A percentile compares a stretch with the other conserved stretches of the same genome.
phyloP scores from a whole-genome alignment of 2,329 filamentous ascomycete species.

The Venturia carpophila region DNA sequence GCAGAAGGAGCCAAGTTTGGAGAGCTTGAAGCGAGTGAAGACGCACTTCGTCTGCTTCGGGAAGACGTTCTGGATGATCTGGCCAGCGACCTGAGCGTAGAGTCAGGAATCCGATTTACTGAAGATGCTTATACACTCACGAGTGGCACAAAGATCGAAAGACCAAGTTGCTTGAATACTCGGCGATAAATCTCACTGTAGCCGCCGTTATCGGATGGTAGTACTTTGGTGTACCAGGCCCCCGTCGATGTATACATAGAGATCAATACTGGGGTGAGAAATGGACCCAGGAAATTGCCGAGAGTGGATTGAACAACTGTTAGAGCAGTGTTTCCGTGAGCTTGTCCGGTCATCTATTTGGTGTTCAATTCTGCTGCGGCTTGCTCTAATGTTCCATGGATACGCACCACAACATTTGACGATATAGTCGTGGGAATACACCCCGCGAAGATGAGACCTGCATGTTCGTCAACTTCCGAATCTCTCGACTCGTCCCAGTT shows the following conservation, averaged over 20 bases:
- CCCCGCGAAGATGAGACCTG: constrained; percentile 35
- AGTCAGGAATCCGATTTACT: neutral
- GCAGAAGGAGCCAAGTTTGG: constrained; percentile 38
- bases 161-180: constrained; percentile 60
- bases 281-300: constrained; percentile 61
- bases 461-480: neutral
- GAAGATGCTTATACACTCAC: constrained; percentile 17
- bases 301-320: constrained; percentile 57
- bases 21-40: constrained; percentile 40
- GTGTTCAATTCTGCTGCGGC: neutral
- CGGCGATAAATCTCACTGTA: constrained; percentile 55
- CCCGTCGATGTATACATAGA: constrained; percentile 51
- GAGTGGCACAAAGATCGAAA: constrained; percentile 59
- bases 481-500: constrained; percentile 28
- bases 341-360: constrained; percentile 53
- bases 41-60: constrained; percentile 47
- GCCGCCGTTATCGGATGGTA: constrained; percentile 47
- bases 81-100: constrained; percentile 42
- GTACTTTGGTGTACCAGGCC: constrained; percentile 47
- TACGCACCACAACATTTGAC: constrained; percentile 54
- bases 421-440: constrained; percentile 65
- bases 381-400: neutral
- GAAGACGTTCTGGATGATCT: constrained; percentile 50
- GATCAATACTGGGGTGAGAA: constrained; percentile 57
- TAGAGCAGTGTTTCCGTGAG: constrained; percentile 51